Evolutionary conservation across 257 asterid species (phyloP), one percentile per base, ranked within the genome.

Genomic region (Ajuga chamaepitys): DNA sequence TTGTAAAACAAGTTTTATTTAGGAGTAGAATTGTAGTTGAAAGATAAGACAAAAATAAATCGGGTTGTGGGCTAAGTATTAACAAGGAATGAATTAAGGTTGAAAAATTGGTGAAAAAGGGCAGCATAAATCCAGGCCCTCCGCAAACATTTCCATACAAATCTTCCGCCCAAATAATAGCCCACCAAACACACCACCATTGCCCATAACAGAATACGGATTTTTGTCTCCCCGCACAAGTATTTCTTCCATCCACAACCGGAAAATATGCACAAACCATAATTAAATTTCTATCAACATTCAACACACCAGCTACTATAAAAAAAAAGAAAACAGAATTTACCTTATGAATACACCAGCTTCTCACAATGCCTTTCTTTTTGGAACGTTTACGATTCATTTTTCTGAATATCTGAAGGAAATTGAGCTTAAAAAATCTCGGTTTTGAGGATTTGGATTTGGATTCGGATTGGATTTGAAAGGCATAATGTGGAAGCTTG

Each of bases 391-490:
- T 44, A n/a, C 50, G 5, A 12, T 8, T 62, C 16, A 75, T 46
- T 9, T 26, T 44, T 14, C 26, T 52, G 21, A 80, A 50, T 6
- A 66, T 62, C 16, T 13, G 35, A 5, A 69, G 58, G 67, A 77
- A 47, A 74, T 67, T 80, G 42, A 66, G 72, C 8, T 68, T 72
- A 1, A 53, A 32, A 5, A 51, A 54, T 37, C 54, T 60, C 0
- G 70, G 14, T 28, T 65, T 82, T 5, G 45, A 26, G 12, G 70
- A 57, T 35, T 72, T 14, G 74, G 72, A 30, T 9, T 28, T 32
- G 53, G 59, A 74, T 64, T 59, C 41, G 46, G 68, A 74, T 16
- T 74, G 56, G 70, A 80, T 67, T 55, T 63, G 45, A 2, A 73
- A 4, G 14, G 18, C 41, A 22, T 58, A 68, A 1, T 58, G 63